A percentile compares a stretch with the other conserved stretches of the same genome.
phyloP scores from a whole-genome alignment of 1,284 basidiomycete species.

The Inonotus hispidus region DNA sequence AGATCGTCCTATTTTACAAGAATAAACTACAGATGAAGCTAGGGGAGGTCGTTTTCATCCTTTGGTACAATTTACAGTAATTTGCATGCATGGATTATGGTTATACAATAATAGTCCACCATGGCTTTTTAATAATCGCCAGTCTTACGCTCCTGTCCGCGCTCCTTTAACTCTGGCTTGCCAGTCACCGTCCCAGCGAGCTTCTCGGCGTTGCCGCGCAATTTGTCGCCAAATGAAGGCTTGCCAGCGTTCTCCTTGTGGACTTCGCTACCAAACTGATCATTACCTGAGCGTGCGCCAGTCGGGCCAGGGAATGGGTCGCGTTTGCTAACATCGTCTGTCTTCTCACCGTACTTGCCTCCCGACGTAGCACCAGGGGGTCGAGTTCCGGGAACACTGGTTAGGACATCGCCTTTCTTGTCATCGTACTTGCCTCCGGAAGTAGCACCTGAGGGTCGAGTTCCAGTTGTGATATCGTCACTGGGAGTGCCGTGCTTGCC shows the following conservation, averaged over 20 bases:
- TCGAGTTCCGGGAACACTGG: background rate
- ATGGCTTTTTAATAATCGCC: background rate
- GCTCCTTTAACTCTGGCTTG: constrained; percentile 6
- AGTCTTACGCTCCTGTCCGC: constrained; percentile 12
- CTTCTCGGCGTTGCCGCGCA: constrained; percentile 15
- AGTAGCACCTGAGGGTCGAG: background rate
- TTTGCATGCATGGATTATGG: too few relatives aligned
- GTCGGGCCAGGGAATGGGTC: too few relatives aligned
- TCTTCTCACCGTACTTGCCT: background rate
- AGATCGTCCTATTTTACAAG: too few relatives aligned
- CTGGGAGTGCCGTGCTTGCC: background rate
- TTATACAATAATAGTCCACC: too few relatives aligned
- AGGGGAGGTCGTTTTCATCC: too few relatives aligned
- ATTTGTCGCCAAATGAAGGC: constrained; percentile 11
- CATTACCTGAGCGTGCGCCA: too few relatives aligned
- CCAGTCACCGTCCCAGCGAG: constrained; percentile 12
- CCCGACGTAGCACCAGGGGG: background rate
- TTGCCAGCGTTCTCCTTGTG: constrained; percentile 6
- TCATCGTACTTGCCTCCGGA: background rate
- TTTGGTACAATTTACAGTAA: too few relatives aligned
- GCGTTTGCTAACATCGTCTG: background rate
- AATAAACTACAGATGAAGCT: too few relatives aligned
- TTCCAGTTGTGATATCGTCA: background rate
- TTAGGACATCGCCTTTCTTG: background rate
- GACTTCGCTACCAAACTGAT: too few relatives aligned